A percentile compares a stretch with the other conserved stretches of the same genome.
phyloP scores from a whole-genome alignment of 2,329 filamentous ascomycete genomes.

The Shiraia bambusicola region DNA sequence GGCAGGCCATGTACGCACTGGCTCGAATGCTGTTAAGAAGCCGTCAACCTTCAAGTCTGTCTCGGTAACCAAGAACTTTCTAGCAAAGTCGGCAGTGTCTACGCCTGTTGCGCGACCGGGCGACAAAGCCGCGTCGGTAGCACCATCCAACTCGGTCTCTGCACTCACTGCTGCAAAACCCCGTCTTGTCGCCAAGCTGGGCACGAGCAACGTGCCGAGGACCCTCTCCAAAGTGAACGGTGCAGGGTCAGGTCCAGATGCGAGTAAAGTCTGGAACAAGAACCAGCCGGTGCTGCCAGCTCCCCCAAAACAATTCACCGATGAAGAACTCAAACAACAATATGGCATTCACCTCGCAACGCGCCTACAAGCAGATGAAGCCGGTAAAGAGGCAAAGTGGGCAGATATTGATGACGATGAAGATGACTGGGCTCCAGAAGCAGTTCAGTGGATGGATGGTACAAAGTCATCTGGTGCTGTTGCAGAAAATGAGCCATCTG shows the following conservation, averaged over 20 bases:
- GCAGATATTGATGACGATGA: conserved; percentile 88
- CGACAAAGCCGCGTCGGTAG: conserved; percentile 54
- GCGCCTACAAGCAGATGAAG: conserved; percentile 73
- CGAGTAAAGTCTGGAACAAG: conserved; percentile 82
- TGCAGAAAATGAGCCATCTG: conserved; percentile 44
- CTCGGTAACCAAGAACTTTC: conserved; percentile 80
- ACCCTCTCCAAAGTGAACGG: conserved; percentile 60
- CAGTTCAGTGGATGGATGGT: conserved; percentile 85
- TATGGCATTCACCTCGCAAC: conserved; percentile 84
- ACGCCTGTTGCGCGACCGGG: conserved; percentile 53
- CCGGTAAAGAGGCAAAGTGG: conserved; percentile 77
- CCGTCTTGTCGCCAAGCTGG: conserved; percentile 74
- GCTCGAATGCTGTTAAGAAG: conserved; percentile 63
- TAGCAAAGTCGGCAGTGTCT: conserved; percentile 69
- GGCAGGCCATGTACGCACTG: conserved; percentile 60
- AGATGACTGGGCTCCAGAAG: conserved; percentile 82
- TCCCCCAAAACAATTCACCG: conserved; percentile 78
- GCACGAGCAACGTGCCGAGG: conserved; percentile 57
- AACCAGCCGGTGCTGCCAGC: conserved; percentile 73
- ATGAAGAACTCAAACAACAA: conserved; percentile 80
- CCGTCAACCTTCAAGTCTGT: conserved; percentile 79
- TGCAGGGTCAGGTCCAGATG: conserved; percentile 64
- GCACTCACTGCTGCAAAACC: conserved; percentile 60
- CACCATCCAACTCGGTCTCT: conserved; percentile 49
- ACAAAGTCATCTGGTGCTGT: conserved; percentile 76